Conservation (phyloP, 1,284 basidiomycete genomes). For the Moesziomyces sp. region DNA sequence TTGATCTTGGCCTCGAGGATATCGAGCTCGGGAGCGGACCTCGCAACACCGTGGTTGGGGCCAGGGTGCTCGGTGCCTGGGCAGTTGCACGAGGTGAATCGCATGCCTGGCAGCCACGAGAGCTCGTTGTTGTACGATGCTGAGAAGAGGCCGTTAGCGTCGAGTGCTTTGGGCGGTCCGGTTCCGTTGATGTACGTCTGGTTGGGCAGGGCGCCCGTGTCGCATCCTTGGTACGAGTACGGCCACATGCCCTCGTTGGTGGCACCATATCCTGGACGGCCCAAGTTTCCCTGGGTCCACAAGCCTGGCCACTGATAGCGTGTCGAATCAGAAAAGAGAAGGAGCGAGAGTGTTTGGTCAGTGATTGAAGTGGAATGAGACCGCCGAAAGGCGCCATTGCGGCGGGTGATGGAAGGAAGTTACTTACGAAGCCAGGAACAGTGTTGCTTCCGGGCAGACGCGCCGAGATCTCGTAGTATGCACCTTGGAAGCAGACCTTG, state of each 20-base stretch:
- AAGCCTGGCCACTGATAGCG: conserved; percentile 68
- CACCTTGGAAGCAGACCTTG: conserved; percentile 68
- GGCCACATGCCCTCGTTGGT: conserved; percentile 68
- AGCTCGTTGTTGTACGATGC: conserved; percentile 42
- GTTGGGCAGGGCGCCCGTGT: conserved; percentile 62
- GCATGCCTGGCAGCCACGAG: conserved; percentile 62
- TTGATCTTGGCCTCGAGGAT: conserved; percentile 71
- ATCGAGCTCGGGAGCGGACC: conserved; percentile 67
- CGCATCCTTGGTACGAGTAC: conserved; percentile 68
- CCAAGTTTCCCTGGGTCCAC: conserved; percentile 65
- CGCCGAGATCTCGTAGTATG: conserved; percentile 60
- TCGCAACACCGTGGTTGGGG: conserved; percentile 56
- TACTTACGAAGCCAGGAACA: conserved; percentile 22
- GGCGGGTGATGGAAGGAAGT: neutral
- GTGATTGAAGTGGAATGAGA: neutral
- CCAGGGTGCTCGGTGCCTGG: conserved; percentile 61
- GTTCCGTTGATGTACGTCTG: conserved; percentile 55
- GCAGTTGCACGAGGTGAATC: conserved; percentile 62
- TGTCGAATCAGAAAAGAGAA: conserved; percentile 60
- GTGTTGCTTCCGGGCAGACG: conserved; percentile 34
- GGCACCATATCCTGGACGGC: conserved; percentile 64
- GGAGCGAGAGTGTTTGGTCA: conserved; percentile 8
- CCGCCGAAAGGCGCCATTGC: too few relatives aligned
- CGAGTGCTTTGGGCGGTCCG: conserved; percentile 50
- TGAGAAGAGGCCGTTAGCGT: conserved; percentile 41